These are phyloP conservation scores for Fusarium keratoplasticum DNA, from an alignment of 2,329 filamentous ascomycete genomes.

Conservation along the genomic window DNA sequence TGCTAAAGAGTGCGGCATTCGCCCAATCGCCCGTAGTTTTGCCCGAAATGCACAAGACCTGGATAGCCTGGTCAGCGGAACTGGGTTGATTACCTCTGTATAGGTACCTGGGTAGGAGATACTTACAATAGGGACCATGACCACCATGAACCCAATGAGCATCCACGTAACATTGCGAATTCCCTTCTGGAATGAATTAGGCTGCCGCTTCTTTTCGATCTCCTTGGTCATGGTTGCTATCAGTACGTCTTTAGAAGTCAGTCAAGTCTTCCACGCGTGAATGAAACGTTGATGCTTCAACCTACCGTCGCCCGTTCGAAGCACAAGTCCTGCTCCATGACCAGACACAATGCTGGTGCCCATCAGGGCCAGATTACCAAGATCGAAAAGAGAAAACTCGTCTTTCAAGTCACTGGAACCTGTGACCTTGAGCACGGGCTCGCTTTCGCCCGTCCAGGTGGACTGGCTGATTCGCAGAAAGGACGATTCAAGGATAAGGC, in stretches of 20 bases:
- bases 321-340: neutral
- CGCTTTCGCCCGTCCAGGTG: neutral
- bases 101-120: neutral
- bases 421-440: neutral
- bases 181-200: neutral
- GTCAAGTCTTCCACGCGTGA: neutral
- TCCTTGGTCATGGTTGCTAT: neutral
- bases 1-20: neutral
- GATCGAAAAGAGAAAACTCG: neutral
- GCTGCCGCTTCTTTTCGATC: neutral
- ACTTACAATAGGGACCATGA: neutral
- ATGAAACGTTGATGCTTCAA: neutral
- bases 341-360: neutral
- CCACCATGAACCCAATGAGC: neutral
- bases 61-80: neutral
- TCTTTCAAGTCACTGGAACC: neutral
- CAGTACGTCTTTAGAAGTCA: neutral
- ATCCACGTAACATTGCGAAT: neutral
- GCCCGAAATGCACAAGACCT: neutral
- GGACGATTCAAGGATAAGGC: neutral
- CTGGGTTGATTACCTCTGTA: neutral
- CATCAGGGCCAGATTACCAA: neutral
- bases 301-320: neutral
- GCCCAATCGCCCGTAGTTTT: neutral
- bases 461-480: neutral